Conservation (phyloP, 1,284 basidiomycete genomes). For the Pseudozyma hubeiensis region DNA sequence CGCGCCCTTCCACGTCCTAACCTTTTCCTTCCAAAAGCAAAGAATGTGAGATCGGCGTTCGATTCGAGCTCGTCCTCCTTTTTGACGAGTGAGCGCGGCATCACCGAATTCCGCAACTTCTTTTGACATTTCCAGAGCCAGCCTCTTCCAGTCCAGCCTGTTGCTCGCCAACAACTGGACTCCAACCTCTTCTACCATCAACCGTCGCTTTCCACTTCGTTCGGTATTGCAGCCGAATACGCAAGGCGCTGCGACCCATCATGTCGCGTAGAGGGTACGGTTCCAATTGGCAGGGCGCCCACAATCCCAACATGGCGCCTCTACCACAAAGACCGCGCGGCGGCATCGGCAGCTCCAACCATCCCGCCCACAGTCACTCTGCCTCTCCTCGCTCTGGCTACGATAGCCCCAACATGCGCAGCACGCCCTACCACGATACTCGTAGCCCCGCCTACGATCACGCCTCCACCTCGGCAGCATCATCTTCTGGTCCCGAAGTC, state of each 20-base stretch:
- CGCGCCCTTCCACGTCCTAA: no score
- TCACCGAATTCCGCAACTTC: background rate
- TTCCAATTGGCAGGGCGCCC: conserved; percentile 49
- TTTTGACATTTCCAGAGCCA: background rate
- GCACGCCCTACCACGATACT: conserved; percentile 9
- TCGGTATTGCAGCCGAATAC: background rate
- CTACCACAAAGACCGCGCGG: conserved; percentile 51
- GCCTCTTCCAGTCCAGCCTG: background rate
- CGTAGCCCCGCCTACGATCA: conserved; percentile 18
- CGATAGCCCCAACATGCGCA: conserved; percentile 26
- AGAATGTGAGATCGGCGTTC: background rate
- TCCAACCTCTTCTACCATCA: background rate
- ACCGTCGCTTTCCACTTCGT: background rate
- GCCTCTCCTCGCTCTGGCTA: conserved; percentile 32
- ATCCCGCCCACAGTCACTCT: conserved; percentile 19
- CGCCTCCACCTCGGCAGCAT: conserved; percentile 10
- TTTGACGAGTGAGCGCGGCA: no score
- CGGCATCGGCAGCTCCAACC: conserved; percentile 45
- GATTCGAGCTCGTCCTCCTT: no score
- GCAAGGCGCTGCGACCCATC: background rate
- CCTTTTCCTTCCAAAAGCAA: background rate
- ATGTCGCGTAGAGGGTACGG: conserved; percentile 46
- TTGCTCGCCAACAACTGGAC: background rate
- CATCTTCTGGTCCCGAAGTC: conserved; percentile 55
- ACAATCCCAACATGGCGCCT: conserved; percentile 61